Evolutionary conservation across 495 filamentous ascomycete genomes (phyloP).

Genomic region (Neurospora africana): DNA sequence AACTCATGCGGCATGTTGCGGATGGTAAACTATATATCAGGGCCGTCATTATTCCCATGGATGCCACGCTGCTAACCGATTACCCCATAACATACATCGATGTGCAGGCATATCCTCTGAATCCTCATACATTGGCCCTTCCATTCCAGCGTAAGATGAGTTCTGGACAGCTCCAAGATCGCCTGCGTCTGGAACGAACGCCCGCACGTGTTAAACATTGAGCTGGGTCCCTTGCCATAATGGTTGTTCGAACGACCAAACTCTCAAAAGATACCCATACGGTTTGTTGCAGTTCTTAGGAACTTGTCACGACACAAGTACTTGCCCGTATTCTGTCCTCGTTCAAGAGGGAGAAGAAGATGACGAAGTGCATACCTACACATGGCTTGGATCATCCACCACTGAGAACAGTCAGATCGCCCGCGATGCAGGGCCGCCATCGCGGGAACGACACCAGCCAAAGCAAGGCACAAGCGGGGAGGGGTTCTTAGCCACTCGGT

Average conservation of each 20-base stretch:
- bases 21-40: background rate
- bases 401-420: background rate
- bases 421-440: constrained; percentile 12
- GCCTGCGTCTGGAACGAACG: background rate
- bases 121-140: background rate
- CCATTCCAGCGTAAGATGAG: background rate
- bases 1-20: background rate
- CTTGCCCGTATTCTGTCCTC: background rate
- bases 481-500: background rate
- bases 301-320: background rate
- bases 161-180: background rate
- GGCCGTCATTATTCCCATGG: constrained; percentile 1
- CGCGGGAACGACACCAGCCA: constrained; percentile 5
- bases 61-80: constrained; percentile 7
- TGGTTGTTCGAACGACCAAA: background rate
- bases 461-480: background rate
- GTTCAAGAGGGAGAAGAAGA: background rate
- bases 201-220: background rate
- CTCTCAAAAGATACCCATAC: background rate
- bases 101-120: background rate
- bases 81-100: background rate
- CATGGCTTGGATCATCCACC: background rate
- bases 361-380: background rate
- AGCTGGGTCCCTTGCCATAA: background rate
- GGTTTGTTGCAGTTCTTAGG: background rate